These are phyloP conservation scores for Pochonia chlamydosporia DNA, from an alignment of 2,329 filamentous ascomycete genomes.

Conservation along the genomic window DNA sequence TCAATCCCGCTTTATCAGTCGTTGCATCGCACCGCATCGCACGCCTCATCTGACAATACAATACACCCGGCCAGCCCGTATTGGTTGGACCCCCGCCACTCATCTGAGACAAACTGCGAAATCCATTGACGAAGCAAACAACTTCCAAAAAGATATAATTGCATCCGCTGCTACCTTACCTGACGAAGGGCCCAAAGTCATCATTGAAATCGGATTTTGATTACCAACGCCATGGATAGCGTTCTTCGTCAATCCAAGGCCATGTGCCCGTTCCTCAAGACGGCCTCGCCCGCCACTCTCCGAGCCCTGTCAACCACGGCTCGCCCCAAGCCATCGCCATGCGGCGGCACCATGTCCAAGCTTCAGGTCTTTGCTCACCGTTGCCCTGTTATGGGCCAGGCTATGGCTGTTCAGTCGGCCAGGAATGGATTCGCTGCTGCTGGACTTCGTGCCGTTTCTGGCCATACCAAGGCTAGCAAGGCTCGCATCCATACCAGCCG, in stretches of 20 bases:
- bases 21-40: neutral
- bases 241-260: slow-evolving; percentile 91
- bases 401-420: slow-evolving; percentile 77
- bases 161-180: too few relatives aligned
- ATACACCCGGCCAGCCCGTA: neutral
- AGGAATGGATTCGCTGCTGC: slow-evolving; percentile 44
- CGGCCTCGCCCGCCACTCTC: slow-evolving; percentile 85
- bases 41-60: too few relatives aligned
- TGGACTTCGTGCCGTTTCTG: slow-evolving; percentile 45
- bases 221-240: slow-evolving; percentile 65
- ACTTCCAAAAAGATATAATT: too few relatives aligned
- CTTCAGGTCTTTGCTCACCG: slow-evolving; percentile 89
- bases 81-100: neutral
- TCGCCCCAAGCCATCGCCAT: slow-evolving; percentile 61
- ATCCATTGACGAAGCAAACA: too few relatives aligned
- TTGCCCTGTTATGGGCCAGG: slow-evolving; percentile 98
- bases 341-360: slow-evolving; percentile 93
- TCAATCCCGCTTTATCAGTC: neutral
- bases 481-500: slow-evolving; percentile 78
- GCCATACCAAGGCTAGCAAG: slow-evolving; percentile 49
- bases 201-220: neutral
- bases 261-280: slow-evolving; percentile 96
- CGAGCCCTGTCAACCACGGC: slow-evolving; percentile 78
- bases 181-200: too few relatives aligned
- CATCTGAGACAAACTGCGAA: too few relatives aligned